Conservation (phyloP, 2,329 filamentous ascomycete genomes). For the Diplodia seriata region DNA sequence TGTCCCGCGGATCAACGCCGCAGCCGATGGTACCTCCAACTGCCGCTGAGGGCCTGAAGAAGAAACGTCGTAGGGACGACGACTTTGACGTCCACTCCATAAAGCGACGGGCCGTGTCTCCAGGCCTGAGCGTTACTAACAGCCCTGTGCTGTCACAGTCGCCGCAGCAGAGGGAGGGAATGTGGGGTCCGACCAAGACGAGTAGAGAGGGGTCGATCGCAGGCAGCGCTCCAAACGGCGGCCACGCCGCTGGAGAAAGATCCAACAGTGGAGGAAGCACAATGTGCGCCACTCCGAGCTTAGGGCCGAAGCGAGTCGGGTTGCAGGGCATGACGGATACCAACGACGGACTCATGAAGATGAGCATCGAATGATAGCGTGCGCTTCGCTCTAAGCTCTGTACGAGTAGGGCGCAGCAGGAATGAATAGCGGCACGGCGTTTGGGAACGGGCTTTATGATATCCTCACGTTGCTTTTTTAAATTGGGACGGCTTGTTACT, state of each 20-base stretch:
- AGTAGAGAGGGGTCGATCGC: constrained; percentile 63
- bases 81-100: constrained; percentile 88
- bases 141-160: constrained; percentile 84
- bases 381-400: constrained; percentile 2
- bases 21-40: constrained; percentile 47
- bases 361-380: constrained; percentile 87
- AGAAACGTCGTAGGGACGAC: constrained; percentile 85
- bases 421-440: constrained; percentile 4
- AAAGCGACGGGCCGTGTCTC: constrained; percentile 90
- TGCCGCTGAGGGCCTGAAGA: constrained; percentile 52
- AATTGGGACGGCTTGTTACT: neutral
- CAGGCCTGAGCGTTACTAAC: constrained; percentile 88
- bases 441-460: constrained; percentile 20
- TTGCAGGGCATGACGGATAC: constrained; percentile 94
- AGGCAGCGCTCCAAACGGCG: constrained; percentile 42
- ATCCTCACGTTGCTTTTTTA: constrained; percentile 8
- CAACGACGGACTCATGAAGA: constrained; percentile 93
- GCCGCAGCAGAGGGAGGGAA: constrained; percentile 74
- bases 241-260: constrained; percentile 59
- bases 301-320: constrained; percentile 56
- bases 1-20: constrained; percentile 47
- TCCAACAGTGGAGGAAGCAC: constrained; percentile 59
- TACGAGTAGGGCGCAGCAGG: constrained; percentile 10
- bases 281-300: constrained; percentile 48
- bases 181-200: constrained; percentile 72